Percentiles rank a stretch among this genome's conserved stretches.
Evolutionary conservation across 2,329 filamentous ascomycete species (phyloP).

Genomic region (Stachybotrys echinatus): DNA sequence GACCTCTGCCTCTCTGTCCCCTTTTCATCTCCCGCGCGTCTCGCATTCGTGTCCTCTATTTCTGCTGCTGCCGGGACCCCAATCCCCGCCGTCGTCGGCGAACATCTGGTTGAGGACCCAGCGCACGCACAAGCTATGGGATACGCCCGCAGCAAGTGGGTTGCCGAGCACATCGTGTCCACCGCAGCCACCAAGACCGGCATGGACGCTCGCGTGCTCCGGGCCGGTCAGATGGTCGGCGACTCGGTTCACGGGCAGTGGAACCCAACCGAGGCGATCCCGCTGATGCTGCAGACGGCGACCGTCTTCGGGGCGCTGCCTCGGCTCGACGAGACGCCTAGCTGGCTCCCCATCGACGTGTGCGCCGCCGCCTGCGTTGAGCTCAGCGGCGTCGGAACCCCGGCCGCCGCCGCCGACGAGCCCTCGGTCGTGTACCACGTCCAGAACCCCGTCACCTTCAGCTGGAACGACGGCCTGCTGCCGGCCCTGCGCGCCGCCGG

Average conservation of each 20-base stretch:
- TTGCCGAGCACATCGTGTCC: constrained; percentile 38
- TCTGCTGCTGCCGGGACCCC: constrained; percentile 33
- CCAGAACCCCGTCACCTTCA: constrained; percentile 40
- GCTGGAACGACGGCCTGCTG: constrained; percentile 48
- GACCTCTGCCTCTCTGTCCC: constrained; percentile 29
- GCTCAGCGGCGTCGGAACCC: constrained; percentile 15
- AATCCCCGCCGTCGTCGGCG: constrained; percentile 25
- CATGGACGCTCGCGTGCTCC: constrained; percentile 28
- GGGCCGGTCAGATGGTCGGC: constrained; percentile 40
- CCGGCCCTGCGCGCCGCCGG: constrained; percentile 41
- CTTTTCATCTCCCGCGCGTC: constrained; percentile 25
- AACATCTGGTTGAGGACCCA: constrained; percentile 27
- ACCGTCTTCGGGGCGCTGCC: constrained; percentile 40
- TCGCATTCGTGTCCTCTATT: constrained; percentile 40
- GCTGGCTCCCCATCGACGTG: constrained; percentile 33
- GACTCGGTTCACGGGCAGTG: constrained; percentile 39
- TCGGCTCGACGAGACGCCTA: constrained; percentile 29
- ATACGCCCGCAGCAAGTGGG: constrained; percentile 44
- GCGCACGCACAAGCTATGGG: constrained; percentile 41
- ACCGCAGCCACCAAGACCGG: constrained; percentile 21
- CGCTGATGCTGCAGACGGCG: constrained; percentile 41
- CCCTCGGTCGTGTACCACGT: constrained; percentile 41
- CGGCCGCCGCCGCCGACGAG: constrained; percentile 8
- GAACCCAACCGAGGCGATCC: constrained; percentile 44
- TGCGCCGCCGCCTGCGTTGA: constrained; percentile 27